Base-by-base conservation (phyloP, 208 protist species). In the Leishmania major region DNA sequence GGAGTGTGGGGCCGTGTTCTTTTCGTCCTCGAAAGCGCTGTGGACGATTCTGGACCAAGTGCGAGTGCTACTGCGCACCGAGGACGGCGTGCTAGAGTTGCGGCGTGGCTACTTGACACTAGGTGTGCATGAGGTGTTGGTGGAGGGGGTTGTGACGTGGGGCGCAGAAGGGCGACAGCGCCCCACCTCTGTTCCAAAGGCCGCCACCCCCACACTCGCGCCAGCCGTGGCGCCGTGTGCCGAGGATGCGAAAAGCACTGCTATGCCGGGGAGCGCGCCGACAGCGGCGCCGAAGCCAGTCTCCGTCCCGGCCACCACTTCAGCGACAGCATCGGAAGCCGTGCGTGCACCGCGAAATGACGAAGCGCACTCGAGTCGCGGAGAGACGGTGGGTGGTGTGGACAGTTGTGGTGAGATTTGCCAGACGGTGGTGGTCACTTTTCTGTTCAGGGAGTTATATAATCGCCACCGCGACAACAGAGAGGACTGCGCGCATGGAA, bases 131-230 rank as follows among this genome's bases (percentile, higher is more conserved):
- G 81, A 84, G 25, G 49, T 94, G n/a, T 74, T 94, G 1, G 86
- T 94, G 17, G 89, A 94, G 75, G 89, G 91, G 5, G 84, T 92
- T 43, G 79, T 92, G 51, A 82, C 79, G 70, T 84, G 81, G 74
- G 74, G 77, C 3, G 59, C 25, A 15, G 70, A 77, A 10, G 77
- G 74, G 35, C 78, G 70, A 15, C 70, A 70, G 49, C 80, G 71
- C 47, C 15, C 25, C 67, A 49, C 28, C 17, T 47, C 37, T 74
- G 69, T 19, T 28, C 28, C 40, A 53, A 35, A 1, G 35, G 35
- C 62, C 17, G 57, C 28, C 10, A 25, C 67, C 40, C 25, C 47
- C 15, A 19, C 28, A 25, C 35, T 31, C 45, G 35, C 70, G 5
- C 53, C 79, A 53, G 31, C 35, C n/a, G 19, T 45, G 17, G 69